Conservation (phyloP, 2,329 filamentous ascomycete species). For the Aspergillus terreus region DNA sequence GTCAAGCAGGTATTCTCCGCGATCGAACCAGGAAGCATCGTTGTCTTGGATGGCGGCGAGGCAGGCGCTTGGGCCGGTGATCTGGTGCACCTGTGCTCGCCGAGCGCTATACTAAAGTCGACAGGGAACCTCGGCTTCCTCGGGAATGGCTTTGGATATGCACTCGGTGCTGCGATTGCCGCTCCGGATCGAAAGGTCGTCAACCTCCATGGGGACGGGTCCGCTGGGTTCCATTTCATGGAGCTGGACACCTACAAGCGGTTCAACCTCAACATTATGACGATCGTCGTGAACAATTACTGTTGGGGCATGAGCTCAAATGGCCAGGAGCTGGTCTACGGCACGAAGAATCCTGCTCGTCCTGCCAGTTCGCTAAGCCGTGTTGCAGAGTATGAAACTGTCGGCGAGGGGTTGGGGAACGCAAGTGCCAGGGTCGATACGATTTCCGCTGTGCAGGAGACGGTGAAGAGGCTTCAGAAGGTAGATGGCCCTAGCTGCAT, state of each 20-base stretch:
- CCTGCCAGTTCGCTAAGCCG: slow-evolving; percentile 29
- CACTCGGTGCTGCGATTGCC: slow-evolving; percentile 42
- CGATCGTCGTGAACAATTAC: slow-evolving; percentile 43
- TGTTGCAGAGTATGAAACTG: slow-evolving; percentile 37
- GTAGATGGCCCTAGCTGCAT: slow-evolving; percentile 31
- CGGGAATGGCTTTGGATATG: slow-evolving; percentile 47
- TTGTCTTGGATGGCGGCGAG: slow-evolving; percentile 31
- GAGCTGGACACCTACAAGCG: slow-evolving; percentile 46
- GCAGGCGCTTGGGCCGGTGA: slow-evolving; percentile 35
- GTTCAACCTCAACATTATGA: slow-evolving; percentile 39
- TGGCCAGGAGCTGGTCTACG: slow-evolving; percentile 45
- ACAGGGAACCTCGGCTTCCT: slow-evolving; percentile 40
- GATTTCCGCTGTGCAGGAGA: slow-evolving; percentile 26
- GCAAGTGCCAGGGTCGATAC: slow-evolving; percentile 22
- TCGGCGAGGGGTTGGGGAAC: slow-evolving; percentile 41
- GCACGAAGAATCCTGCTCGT: slow-evolving; percentile 25
- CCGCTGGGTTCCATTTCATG: slow-evolving; percentile 44
- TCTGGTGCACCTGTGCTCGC: slow-evolving; percentile 36
- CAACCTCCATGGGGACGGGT: slow-evolving; percentile 46
- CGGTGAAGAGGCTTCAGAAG: slow-evolving; percentile 30
- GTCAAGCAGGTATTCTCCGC: slow-evolving; percentile 34
- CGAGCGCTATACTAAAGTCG: slow-evolving; percentile 33
- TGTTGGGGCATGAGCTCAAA: slow-evolving; percentile 46
- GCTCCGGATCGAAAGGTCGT: slow-evolving; percentile 37
- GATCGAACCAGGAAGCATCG: slow-evolving; percentile 33